A percentile compares a stretch with the other conserved stretches of the same genome.
Conservation (phyloP, 2,329 filamentous ascomycete genomes). For the Helminthosporium solani region DNA sequence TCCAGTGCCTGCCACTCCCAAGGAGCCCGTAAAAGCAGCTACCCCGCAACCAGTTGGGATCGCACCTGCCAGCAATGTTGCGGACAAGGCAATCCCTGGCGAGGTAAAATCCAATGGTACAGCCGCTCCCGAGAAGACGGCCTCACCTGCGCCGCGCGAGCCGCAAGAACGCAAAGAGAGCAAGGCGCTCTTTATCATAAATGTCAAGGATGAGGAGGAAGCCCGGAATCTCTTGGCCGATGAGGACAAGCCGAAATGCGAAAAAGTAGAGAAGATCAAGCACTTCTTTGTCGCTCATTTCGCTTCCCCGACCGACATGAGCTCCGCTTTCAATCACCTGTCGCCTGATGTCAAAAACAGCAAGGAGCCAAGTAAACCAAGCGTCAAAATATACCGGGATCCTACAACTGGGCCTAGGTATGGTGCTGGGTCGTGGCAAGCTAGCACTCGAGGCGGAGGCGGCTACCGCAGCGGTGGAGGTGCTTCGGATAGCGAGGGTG, state of each 20-base stretch:
- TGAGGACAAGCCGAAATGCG: constrained; percentile 79
- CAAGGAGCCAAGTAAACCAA: constrained; percentile 73
- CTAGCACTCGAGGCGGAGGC: constrained; percentile 63
- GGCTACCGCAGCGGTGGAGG: constrained; percentile 80
- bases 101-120: constrained; percentile 55
- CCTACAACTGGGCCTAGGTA: constrained; percentile 51
- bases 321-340: constrained; percentile 72
- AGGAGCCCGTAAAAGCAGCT: constrained; percentile 51
- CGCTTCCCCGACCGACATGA: constrained; percentile 74
- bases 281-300: constrained; percentile 87
- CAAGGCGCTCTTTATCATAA: constrained; percentile 86
- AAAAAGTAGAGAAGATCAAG: constrained; percentile 66
- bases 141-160: constrained; percentile 51
- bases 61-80: constrained; percentile 36
- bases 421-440: constrained; percentile 61
- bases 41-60: constrained; percentile 48
- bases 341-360: constrained; percentile 75
- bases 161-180: constrained; percentile 60
- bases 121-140: constrained; percentile 42
- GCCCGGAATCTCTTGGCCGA: constrained; percentile 78
- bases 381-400: constrained; percentile 82
- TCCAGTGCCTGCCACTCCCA: constrained; percentile 44
- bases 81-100: constrained; percentile 44
- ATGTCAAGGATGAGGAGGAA: constrained; percentile 79
- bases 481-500: constrained; percentile 73